Percentiles rank a stretch among this genome's conserved stretches.
Conservation (phyloP, 2,329 filamentous ascomycete genomes). For the Colletotrichum sp. region DNA sequence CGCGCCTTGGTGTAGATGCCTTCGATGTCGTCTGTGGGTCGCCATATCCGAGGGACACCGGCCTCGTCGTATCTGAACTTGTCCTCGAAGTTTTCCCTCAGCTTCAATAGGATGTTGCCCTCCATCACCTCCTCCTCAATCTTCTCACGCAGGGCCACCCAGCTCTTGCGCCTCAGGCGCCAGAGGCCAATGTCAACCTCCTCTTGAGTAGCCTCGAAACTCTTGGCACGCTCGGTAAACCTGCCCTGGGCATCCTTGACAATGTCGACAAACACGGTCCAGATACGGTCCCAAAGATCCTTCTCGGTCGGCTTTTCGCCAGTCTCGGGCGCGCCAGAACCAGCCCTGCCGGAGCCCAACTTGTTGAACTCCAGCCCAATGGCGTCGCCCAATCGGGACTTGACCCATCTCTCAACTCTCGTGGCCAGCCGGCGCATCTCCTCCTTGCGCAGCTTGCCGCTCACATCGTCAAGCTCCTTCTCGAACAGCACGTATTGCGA, state of each 20-base stretch:
- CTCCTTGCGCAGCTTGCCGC: conserved; percentile 82
- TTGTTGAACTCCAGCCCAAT: conserved; percentile 96
- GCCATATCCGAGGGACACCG: conserved; percentile 95
- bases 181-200: conserved; percentile 93
- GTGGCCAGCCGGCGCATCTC: conserved; percentile 94
- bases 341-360: conserved; percentile 85
- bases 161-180: conserved; percentile 91
- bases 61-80: conserved; percentile 98
- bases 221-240: conserved; percentile 87
- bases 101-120: conserved; percentile 92
- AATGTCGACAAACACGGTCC: conserved; percentile 81
- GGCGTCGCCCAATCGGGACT: conserved; percentile 83
- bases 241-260: conserved; percentile 84
- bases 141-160: conserved; percentile 86
- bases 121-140: conserved; percentile 99
- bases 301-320: conserved; percentile 81
- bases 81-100: conserved; percentile 98
- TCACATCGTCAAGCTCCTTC: conserved; percentile 91
- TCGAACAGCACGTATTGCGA: conserved; percentile 80
- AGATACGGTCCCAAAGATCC: conserved; percentile 95
- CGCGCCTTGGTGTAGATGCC: conserved; percentile 90
- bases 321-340: conserved; percentile 78
- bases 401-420: conserved; percentile 92
- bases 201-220: conserved; percentile 89
- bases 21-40: conserved; percentile 95